These are phyloP conservation scores for Nepenthes mirabilis DNA, from an alignment of 148 eudicot genomes.

Conservation along the genomic window DNA sequence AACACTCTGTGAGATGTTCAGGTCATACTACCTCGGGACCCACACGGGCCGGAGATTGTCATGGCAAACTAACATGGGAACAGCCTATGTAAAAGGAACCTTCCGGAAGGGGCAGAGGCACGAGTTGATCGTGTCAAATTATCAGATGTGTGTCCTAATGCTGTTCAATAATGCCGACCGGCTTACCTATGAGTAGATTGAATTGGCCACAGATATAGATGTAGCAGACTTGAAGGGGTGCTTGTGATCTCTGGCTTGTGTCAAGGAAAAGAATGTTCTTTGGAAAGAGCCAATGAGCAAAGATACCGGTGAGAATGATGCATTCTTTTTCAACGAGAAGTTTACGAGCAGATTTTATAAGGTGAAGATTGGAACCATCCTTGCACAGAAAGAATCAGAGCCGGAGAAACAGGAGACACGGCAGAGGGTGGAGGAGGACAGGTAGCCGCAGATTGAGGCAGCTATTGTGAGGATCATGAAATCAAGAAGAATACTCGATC, in stretches of 20 bases:
- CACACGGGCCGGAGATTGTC: constrained; percentile 69
- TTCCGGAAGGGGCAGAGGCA: constrained; percentile 72
- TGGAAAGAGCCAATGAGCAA: constrained; percentile 76
- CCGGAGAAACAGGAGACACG: constrained; percentile 81
- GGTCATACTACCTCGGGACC: constrained; percentile 74
- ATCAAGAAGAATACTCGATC: constrained; percentile 56
- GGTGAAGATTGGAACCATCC: constrained; percentile 81
- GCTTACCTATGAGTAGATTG: constrained; percentile 66
- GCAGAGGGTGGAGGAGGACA: constrained; percentile 75
- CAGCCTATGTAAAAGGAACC: constrained; percentile 66
- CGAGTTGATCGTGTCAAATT: constrained; percentile 71
- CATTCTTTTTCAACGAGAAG: constrained; percentile 58
- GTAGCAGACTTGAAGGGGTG: constrained; percentile 61
- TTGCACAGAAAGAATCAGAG: constrained; percentile 79
- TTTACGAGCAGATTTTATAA: constrained; percentile 66
- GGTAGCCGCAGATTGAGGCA: constrained; percentile 84
- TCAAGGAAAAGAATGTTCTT: constrained; percentile 73
- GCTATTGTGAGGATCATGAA: constrained; percentile 82
- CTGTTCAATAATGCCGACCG: constrained; percentile 60
- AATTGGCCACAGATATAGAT: constrained; percentile 70
- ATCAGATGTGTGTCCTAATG: constrained; percentile 83
- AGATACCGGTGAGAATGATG: constrained; percentile 53
- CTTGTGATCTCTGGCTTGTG: constrained; percentile 67
- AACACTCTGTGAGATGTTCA: constrained; percentile 62
- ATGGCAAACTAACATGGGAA: constrained; percentile 87